Evolutionary conservation across 805 yeast genomes (phyloP), one percentile per base, ranked within the genome.

Genomic region (Candida multigemmis): DNA sequence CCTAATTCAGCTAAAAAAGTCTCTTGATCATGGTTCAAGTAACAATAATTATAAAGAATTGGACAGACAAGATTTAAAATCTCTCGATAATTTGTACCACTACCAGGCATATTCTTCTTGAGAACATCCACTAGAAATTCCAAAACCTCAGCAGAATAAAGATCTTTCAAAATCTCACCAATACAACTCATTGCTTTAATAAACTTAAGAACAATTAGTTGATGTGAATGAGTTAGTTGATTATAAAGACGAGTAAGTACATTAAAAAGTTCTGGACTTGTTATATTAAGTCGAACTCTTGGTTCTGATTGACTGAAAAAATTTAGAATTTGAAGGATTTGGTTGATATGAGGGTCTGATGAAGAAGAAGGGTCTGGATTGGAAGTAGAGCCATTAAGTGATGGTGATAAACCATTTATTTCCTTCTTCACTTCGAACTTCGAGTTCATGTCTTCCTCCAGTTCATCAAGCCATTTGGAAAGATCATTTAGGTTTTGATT

Each of bases 11-110:
- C 70, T 12, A 71, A 50, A 31, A 66, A 71, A 2, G 50, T 44
- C 36, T 70, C 76, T 8, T 65, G 44, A 2, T 41, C 30, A 31
- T 59, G 60, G 34, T 64, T 66, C 32, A 71, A 52, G 21, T 68
- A 60, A 36, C 77, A 68, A 31, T 68, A 57, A 35, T 71, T 69
- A 53, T 65, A 71, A 21, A 72, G 38, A 0, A 65, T 53, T 0
- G 74, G 77, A 27, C 71, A 56, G 5, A 67, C 45, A 17, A 62
- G 53, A 32, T 65, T 67, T 16, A 60, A 50, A 9, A 61, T 51
- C 26, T 61, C 66, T 28, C 55, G 60, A 39, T 47, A 60, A 27
- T 52, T 50, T 3, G 31, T 34, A 4, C 16, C 26, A 6, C 43
- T 40, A 2, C 47, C 20, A 4, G 65, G 58, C 2, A 50, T 35